Evolutionary conservation across 352 stramenopile genomes (phyloP).

Genomic region (Phytophthora palmivora): DNA sequence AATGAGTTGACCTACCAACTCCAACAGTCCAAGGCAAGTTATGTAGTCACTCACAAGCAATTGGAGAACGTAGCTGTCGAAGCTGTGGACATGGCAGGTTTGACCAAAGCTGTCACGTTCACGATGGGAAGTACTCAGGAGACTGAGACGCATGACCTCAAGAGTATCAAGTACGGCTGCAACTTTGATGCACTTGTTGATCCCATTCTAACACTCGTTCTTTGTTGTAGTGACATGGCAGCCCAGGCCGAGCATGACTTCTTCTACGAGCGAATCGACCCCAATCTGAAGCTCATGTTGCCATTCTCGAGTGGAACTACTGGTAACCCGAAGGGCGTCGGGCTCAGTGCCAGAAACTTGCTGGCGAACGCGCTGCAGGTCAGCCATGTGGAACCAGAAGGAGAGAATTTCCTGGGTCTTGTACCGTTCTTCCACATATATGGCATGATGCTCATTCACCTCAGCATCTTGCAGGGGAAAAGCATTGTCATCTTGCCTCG

Average conservation of each 20-base stretch:
- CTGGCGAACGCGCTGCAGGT: conserved; percentile 91
- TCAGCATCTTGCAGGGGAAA: conserved; percentile 80
- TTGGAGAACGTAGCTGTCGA: conserved; percentile 38
- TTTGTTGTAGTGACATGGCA: conserved; percentile 40
- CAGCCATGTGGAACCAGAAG: conserved; percentile 64
- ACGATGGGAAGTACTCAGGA: conserved; percentile 38
- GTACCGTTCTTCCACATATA: conserved; percentile 98
- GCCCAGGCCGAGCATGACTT: conserved; percentile 48
- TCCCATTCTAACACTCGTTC: not conserved
- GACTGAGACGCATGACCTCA: conserved; percentile 20
- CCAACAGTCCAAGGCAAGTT: conserved; percentile 44
- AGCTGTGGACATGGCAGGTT: conserved; percentile 32
- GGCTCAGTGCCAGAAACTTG: conserved; percentile 91
- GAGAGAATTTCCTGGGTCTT: conserved; percentile 56
- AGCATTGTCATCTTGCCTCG: conserved; percentile 87
- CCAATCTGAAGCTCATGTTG: conserved; percentile 64
- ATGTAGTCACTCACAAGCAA: conserved; percentile 49
- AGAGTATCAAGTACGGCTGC: conserved; percentile 50
- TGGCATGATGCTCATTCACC: conserved; percentile 86
- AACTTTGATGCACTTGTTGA: too few relatives aligned
- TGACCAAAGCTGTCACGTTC: conserved; percentile 43
- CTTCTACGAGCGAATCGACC: conserved; percentile 57
- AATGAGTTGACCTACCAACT: conserved; percentile 54
- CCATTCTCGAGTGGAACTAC: conserved; percentile 95
- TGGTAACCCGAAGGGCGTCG: conserved; percentile 81